phyloP scores from a whole-genome alignment of 371 early-diverging fungal species.

The Nematocida sp. region DNA sequence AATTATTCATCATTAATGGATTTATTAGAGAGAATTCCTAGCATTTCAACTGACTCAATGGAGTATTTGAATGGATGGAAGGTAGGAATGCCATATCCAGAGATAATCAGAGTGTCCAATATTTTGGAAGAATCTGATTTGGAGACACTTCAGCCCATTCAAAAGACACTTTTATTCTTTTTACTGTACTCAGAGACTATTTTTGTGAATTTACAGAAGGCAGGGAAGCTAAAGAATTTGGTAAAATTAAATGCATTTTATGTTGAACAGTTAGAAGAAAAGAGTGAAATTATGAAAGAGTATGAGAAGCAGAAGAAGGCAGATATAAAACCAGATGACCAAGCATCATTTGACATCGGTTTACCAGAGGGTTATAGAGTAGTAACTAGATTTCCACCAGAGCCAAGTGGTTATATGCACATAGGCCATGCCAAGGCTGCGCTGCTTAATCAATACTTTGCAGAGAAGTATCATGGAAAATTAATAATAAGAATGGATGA shows the following conservation, averaged over 20 bases:
- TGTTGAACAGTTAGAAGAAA: conserved; percentile 29
- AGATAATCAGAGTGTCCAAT: background rate
- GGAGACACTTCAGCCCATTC: conserved; percentile 2
- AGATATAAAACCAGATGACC: conserved; percentile 45
- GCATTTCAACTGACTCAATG: conserved; percentile 10
- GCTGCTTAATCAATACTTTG: conserved; percentile 92
- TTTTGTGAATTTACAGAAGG: conserved; percentile 45
- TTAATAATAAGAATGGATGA: conserved; percentile 96
- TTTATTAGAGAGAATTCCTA: conserved; percentile 26
- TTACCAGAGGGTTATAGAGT: conserved; percentile 54
- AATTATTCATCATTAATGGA: conserved; percentile 17
- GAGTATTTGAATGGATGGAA: conserved; percentile 29
- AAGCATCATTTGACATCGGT: conserved; percentile 56
- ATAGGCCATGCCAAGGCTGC: conserved; percentile 99
- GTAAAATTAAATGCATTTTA: conserved; percentile 55
- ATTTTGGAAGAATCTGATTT: conserved; percentile 14
- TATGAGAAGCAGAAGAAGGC: conserved; percentile 57
- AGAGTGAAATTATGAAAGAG: conserved; percentile 59
- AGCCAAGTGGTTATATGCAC: conserved; percentile 95
- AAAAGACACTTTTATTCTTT: conserved; percentile 31
- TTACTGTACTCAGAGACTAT: conserved; percentile 39
- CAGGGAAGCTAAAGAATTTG: conserved; percentile 26
- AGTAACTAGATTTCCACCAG: conserved; percentile 94
- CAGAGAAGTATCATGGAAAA: conserved; percentile 82
- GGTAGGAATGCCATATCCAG: conserved; percentile 23